phyloP scores from a whole-genome alignment of 176 grass and related monocot species.

The Aegilops umbellulata region DNA sequence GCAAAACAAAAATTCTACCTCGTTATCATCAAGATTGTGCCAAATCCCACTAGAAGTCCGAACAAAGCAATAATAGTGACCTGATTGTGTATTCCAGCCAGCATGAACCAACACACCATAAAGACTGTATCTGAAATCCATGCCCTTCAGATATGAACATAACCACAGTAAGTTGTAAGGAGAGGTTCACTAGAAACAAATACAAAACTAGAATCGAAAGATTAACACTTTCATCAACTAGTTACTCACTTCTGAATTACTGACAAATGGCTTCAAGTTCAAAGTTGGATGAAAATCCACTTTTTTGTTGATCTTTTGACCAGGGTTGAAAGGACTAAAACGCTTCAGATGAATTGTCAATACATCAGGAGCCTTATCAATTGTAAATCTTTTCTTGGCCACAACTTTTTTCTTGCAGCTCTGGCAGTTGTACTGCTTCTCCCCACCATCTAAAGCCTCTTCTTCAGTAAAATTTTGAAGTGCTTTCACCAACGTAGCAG shows the following conservation, averaged over 20 bases:
- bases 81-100: conserved; percentile 67
- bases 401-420: conserved; percentile 72
- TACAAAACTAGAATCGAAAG: conserved; percentile 3
- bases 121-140: conserved; percentile 72
- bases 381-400: conserved; percentile 78
- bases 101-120: conserved; percentile 87
- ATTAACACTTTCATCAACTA: conserved; percentile 5
- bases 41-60: conserved; percentile 82
- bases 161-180: not conserved
- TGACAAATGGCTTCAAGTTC: conserved; percentile 76
- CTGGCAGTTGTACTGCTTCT: conserved; percentile 71
- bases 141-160: conserved; percentile 47
- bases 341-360: conserved; percentile 83
- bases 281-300: conserved; percentile 60
- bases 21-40: conserved; percentile 90
- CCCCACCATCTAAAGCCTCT: conserved; percentile 69
- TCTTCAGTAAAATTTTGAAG: conserved; percentile 67
- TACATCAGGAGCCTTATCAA: conserved; percentile 75
- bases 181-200: not conserved
- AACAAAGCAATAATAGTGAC: conserved; percentile 92
- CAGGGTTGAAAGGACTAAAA: conserved; percentile 65
- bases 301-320: conserved; percentile 69
- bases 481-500: conserved; percentile 56
- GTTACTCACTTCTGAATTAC: conserved; percentile 58
- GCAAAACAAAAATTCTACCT: conserved; percentile 31